Base-by-base conservation (phyloP, 768 basidiomycete genomes). In the Harrya chromipes region DNA sequence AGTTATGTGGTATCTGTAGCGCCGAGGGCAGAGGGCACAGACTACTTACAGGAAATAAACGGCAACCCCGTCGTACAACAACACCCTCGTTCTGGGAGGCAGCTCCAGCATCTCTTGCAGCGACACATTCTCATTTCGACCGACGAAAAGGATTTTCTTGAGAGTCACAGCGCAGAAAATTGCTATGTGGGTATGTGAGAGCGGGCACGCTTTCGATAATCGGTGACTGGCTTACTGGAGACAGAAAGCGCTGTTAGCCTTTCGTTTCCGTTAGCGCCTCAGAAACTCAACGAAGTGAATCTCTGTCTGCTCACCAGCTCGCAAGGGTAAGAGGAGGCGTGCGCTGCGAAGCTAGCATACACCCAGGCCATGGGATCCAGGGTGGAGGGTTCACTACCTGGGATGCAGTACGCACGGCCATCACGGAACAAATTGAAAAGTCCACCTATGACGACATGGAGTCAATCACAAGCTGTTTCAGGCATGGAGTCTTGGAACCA, bases 191-290 rank as follows among this genome's bases (percentile, higher is more conserved):
- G 31, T 41, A 40, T 11, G 36, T 63, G 27, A 56, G 21, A 12
- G 37, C 29, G 19, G 4, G 23, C 6, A 27, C 10, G 8, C 6
- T 10, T 1, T 27, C 8, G 26, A 7, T 14, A 31, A 17, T 20
- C 11, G 11, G 24, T 40, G n/a, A 10, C 24, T 16, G 9, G 33
- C 62, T 24, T 21, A 64, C 61, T 62, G 16, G 59, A 45, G 6
- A 61, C 48, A 24, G 51, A 9, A 39, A 63, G 53, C 14, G 53
- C 52, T 20, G 14, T 38, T n/a, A 61, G 9, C 61, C 61, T 64
- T 47, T 8, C 43, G 1, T 2, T 21, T 29, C 17, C 12, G 11
- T 64, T 33, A 62, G 43, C 35, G 1, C 33, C 27, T 4, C 23
- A 13, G 19, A 4, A n/a, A 16, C 8, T 16, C 9, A 6, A 40